A percentile compares a stretch with the other conserved stretches of the same genome.
These are phyloP conservation scores for Decorospora gaudefroyi DNA, from an alignment of 2,329 filamentous ascomycete species.

Conservation along the genomic window DNA sequence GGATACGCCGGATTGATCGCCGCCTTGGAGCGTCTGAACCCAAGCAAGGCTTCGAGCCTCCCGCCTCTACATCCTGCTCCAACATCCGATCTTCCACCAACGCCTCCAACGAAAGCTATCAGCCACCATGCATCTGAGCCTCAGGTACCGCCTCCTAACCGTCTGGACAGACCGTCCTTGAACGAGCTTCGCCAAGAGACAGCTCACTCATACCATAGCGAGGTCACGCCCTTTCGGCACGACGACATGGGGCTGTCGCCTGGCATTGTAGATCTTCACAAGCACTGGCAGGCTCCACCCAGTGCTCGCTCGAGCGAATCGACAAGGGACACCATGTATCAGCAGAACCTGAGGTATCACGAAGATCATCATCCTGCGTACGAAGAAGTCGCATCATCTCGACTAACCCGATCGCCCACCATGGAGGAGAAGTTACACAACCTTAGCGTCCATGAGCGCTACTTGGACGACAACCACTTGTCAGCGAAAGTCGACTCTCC, in stretches of 20 bases:
- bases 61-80: conserved; percentile 39
- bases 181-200: conserved; percentile 24
- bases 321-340: conserved; percentile 36
- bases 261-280: conserved; percentile 33
- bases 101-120: conserved; percentile 25
- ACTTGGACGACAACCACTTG: conserved; percentile 26
- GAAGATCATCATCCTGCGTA: conserved; percentile 31
- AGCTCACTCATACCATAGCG: conserved; percentile 17
- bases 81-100: conserved; percentile 39
- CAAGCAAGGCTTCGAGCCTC: conserved; percentile 28
- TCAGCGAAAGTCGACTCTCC: conserved; percentile 27
- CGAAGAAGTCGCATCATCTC: conserved; percentile 24
- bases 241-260: conserved; percentile 24
- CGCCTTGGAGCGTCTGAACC: conserved; percentile 61
- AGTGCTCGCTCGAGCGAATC: conserved; percentile 37
- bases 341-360: conserved; percentile 25
- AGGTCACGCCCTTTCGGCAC: conserved; percentile 21
- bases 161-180: conserved; percentile 25
- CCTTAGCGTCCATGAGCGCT: conserved; percentile 31
- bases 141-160: conserved; percentile 9
- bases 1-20: conserved; percentile 70
- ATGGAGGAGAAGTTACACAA: conserved; percentile 35
- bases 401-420: conserved; percentile 28
- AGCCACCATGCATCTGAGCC: conserved; percentile 12
- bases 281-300: conserved; percentile 37